These are phyloP conservation scores for Gastrodia elata DNA, from an alignment of 106 monocot species.

Conservation along the genomic window DNA sequence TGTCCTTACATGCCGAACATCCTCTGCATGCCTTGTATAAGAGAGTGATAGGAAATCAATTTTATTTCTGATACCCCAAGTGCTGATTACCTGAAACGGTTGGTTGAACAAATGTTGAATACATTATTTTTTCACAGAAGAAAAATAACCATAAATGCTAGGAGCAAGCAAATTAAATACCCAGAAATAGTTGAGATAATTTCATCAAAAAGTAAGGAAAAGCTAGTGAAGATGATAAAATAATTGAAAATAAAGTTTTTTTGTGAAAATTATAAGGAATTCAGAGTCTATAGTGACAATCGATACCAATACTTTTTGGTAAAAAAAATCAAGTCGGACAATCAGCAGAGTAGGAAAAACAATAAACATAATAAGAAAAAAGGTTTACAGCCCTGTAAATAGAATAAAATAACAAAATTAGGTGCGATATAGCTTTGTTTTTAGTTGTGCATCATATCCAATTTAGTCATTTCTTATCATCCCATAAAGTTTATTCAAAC, in stretches of 20 bases:
- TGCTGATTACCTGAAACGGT: slow-evolving; percentile 56
- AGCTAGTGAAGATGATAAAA: neutral
- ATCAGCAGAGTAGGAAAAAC: neutral
- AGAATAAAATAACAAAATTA: too few relatives aligned
- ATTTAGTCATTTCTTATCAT: neutral
- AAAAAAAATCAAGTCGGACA: neutral
- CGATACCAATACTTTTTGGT: neutral
- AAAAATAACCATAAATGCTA: neutral
- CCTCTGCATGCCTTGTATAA: slow-evolving; percentile 79
- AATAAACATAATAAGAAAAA: neutral
- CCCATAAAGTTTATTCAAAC: neutral
- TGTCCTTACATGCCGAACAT: slow-evolving; percentile 57
- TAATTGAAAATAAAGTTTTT: neutral
- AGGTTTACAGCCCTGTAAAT: neutral
- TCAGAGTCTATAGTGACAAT: neutral
- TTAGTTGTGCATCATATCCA: neutral
- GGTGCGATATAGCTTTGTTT: neutral
- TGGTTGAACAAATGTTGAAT: slow-evolving; percentile 4
- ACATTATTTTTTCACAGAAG: neutral
- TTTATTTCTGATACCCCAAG: slow-evolving; percentile 61
- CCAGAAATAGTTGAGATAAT: neutral
- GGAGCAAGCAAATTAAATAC: neutral
- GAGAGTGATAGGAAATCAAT: slow-evolving; percentile 77
- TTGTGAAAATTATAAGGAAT: neutral
- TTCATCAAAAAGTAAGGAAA: too few relatives aligned